These are phyloP conservation scores for Pseudogymnoascus sp. DNA, from an alignment of 2,329 filamentous ascomycete genomes.

Conservation along the genomic window DNA sequence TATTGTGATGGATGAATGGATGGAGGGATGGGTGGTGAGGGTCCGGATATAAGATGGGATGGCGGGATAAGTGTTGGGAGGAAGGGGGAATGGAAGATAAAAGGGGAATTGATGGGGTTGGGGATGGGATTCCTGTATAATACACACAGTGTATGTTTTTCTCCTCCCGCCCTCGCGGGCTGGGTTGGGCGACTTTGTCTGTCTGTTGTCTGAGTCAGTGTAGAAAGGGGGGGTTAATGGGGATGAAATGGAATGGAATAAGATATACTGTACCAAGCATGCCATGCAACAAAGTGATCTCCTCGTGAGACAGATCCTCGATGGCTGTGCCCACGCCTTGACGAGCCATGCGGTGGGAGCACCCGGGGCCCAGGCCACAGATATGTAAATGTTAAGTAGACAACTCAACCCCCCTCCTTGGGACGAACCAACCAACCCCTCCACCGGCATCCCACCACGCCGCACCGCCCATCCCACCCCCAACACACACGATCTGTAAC, in stretches of 20 bases:
- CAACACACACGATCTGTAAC: not conserved
- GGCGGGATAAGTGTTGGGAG: not conserved
- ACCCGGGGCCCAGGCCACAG: too few relatives aligned
- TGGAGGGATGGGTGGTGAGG: not conserved
- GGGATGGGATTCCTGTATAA: not conserved
- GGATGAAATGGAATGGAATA: not conserved
- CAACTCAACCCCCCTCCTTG: not conserved
- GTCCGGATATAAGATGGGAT: not conserved
- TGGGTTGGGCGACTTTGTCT: not conserved
- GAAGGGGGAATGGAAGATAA: not conserved
- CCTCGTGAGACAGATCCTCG: not conserved
- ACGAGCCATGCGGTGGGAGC: too few relatives aligned
- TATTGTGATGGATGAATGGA: not conserved
- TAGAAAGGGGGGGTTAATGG: not conserved
- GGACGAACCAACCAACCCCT: not conserved
- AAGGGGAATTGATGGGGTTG: not conserved
- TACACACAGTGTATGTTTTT: not conserved
- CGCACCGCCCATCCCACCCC: not conserved
- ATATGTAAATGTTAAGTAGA: too few relatives aligned
- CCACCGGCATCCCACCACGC: not conserved
- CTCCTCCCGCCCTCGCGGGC: not conserved
- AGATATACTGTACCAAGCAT: not conserved
- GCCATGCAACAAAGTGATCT: not conserved
- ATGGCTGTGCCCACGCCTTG: too few relatives aligned
- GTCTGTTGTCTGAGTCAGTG: not conserved